phyloP scores from a whole-genome alignment of 2,329 filamentous ascomycete species.

The Ophiostoma populinum region DNA sequence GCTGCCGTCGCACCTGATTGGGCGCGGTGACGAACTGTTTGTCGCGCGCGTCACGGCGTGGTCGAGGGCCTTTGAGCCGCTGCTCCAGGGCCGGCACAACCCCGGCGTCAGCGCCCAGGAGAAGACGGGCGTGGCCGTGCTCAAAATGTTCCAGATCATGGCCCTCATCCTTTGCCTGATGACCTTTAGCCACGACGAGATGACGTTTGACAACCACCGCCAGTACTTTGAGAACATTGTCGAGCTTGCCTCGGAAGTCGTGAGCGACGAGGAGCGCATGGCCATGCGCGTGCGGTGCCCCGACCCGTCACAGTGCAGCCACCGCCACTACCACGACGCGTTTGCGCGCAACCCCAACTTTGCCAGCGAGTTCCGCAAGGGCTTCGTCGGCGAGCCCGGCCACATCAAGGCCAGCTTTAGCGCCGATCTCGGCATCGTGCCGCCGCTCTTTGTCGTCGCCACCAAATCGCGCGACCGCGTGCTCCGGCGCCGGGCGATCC shows the following conservation, averaged over 20 bases:
- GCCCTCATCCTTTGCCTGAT: conserved; percentile 38
- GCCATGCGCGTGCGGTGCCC: conserved; percentile 29
- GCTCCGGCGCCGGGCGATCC: conserved; percentile 41
- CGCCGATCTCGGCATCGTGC: conserved; percentile 45
- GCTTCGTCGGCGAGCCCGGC: conserved; percentile 25
- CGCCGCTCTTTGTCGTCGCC: conserved; percentile 47
- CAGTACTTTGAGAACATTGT: conserved; percentile 37
- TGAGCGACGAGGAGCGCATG: conserved; percentile 37
- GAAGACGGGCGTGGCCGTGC: conserved; percentile 40
- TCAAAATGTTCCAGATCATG: conserved; percentile 47
- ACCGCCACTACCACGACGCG: conserved; percentile 8
- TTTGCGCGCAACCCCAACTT: conserved; percentile 11
- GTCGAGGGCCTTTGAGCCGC: conserved; percentile 36
- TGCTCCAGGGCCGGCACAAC: conserved; percentile 30
- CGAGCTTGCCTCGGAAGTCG: conserved; percentile 38
- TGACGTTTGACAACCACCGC: conserved; percentile 37
- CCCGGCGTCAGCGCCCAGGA: conserved; percentile 35
- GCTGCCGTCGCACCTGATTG: conserved; percentile 29
- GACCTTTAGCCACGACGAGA: conserved; percentile 41
- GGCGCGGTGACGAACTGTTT: conserved; percentile 30
- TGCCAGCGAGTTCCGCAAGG: conserved; percentile 20
- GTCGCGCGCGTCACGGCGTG: conserved; percentile 33
- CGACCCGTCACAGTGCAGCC: conserved; percentile 24
- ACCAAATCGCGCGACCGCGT: conserved; percentile 44
- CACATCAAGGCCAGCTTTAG: conserved; percentile 47